Evolutionary conservation across 495 filamentous ascomycete genomes (phyloP), one percentile per base, ranked within the genome.

Genomic region (Penicillium robsamsonii): DNA sequence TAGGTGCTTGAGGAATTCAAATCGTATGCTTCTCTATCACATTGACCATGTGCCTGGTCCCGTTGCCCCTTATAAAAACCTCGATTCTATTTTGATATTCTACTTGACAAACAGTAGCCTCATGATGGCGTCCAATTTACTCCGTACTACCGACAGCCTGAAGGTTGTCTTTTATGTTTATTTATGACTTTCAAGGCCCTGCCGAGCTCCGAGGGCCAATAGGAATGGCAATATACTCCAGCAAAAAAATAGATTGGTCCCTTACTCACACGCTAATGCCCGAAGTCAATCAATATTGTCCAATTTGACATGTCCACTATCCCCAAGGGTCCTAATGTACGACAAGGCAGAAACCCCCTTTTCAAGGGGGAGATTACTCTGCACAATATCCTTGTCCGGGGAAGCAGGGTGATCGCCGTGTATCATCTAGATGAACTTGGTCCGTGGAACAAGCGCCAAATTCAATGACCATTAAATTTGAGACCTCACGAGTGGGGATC

Each of bases 401-500:
- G 53, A 43, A 48, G 53, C 27, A 56, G 49, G 45, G 27, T 42
- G 15, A 49, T 31, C 4, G 11, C 35, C 44, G 30, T 45, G 51
- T 42, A 35, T 54, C 29, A 33, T 20, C 22, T 46, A 22, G 9
- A 46, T 35, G 22, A 13, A 6, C 30, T 53, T 13, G 20, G 20
- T 45, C 30, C 6, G 8, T 35, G 5, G 20, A 5, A 37, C 12
- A 13, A 20, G 33, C 25, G 29, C 4, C 9, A 17, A 10, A 10
- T 3, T 29, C 13, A 50, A 38, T 54, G 18, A 43, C 50, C 27
- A 41, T 44, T 17, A 24, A 54, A 54, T 37, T 30, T 64, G 62
- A 71, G 67, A 69, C 68, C 51, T 53, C 41, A 45, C 66, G 55
- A 69, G 68, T 70, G 40, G 56, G 53, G 59, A 30, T 17, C 31